A percentile compares a stretch with the other conserved stretches of the same genome.
Conservation (phyloP, 352 stramenopile genomes). For the Nothophytophthora sp. region DNA sequence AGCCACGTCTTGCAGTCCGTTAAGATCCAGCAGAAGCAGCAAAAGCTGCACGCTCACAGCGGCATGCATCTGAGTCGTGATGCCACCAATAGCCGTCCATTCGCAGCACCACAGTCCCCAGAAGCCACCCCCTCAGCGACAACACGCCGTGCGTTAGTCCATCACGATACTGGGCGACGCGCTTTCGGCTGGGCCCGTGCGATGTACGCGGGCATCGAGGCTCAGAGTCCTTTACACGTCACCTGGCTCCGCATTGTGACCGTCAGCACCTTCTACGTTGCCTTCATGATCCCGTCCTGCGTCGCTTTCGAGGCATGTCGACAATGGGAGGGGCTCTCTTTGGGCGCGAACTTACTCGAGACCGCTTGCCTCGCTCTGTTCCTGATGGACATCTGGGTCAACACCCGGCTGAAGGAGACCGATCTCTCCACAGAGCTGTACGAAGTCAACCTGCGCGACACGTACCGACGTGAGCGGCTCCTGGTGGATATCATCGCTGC, state of each 20-base stretch:
- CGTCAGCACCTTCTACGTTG: slow-evolving; percentile 37
- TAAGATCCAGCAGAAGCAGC: slow-evolving; percentile 37
- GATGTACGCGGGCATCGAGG: slow-evolving; percentile 23
- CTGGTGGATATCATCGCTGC: slow-evolving; percentile 46
- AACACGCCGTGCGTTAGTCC: slow-evolving; percentile 1
- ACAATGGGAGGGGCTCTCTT: slow-evolving; percentile 25
- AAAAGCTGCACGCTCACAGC: slow-evolving; percentile 4
- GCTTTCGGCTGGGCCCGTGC: not conserved
- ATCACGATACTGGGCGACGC: not conserved
- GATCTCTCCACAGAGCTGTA: slow-evolving; percentile 51
- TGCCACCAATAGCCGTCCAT: too few species aligned
- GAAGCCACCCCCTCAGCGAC: not conserved
- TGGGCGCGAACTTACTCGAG: slow-evolving; percentile 35
- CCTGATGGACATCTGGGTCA: slow-evolving; percentile 52
- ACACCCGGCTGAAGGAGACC: slow-evolving; percentile 47
- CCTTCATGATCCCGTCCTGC: slow-evolving; percentile 48
- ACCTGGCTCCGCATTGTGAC: slow-evolving; percentile 43
- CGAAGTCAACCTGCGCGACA: slow-evolving; percentile 40
- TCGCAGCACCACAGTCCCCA: too few species aligned
- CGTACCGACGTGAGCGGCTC: slow-evolving; percentile 44
- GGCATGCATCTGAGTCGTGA: not conserved
- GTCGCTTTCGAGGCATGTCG: slow-evolving; percentile 48
- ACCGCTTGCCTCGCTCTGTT: slow-evolving; percentile 43
- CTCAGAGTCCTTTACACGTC: slow-evolving; percentile 44
- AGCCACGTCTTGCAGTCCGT: slow-evolving; percentile 43